Percentiles rank a stretch among this genome's conserved stretches.
Evolutionary conservation across 371 early-diverging fungal species (phyloP).

Genomic region (Mucor saturninus): DNA sequence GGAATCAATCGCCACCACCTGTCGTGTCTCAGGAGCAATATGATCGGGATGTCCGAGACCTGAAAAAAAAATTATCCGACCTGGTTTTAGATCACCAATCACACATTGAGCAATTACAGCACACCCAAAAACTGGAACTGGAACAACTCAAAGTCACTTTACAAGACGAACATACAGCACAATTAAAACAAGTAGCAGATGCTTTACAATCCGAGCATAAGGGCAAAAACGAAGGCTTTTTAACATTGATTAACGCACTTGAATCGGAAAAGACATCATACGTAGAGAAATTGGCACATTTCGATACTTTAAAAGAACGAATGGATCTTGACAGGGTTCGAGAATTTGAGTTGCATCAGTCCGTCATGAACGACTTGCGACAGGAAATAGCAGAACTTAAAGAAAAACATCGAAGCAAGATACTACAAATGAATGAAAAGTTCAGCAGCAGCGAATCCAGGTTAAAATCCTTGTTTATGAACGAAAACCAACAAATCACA

Average conservation of each 20-base stretch:
- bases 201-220: slow-evolving; percentile 8
- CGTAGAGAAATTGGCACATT: slow-evolving; percentile 1
- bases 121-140: neutral
- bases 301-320: neutral
- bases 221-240: slow-evolving; percentile 1
- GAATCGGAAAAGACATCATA: neutral
- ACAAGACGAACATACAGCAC: neutral
- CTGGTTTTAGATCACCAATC: neutral
- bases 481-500: slow-evolving; percentile 28
- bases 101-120: neutral
- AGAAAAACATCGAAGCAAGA: slow-evolving; percentile 2
- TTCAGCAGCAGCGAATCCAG: slow-evolving; percentile 3
- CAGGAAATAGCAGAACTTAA: slow-evolving; percentile 7
- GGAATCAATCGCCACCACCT: neutral
- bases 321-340: neutral
- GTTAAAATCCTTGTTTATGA: slow-evolving; percentile 26
- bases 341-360: neutral
- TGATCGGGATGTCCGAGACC: neutral
- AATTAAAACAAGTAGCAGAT: slow-evolving; percentile 1
- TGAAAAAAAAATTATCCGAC: neutral
- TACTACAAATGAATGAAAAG: slow-evolving; percentile 10
- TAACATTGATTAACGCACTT: neutral
- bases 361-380: neutral
- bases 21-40: slow-evolving; percentile 8
- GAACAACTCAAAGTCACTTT: neutral